Evolutionary conservation across 345 rosid species (phyloP), one percentile per base, ranked within the genome.

Genomic region (Physaria fendleri): DNA sequence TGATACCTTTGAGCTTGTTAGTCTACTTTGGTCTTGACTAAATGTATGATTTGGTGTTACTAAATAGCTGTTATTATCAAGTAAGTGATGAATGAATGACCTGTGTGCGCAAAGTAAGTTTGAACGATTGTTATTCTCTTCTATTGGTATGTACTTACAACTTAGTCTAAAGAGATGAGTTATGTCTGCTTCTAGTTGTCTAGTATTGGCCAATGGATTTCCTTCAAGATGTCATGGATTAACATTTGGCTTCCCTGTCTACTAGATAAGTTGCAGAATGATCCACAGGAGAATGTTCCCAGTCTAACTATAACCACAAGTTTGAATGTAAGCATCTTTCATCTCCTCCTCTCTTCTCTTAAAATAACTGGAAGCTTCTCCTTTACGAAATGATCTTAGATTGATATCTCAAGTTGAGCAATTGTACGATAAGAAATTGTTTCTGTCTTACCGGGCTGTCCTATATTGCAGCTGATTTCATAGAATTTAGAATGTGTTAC

Each of bases 311-410:
- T 42, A 10, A 58, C 69, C 16, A 66, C 62, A 48, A 64, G 46
- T 58, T 52, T 43, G 54, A 55, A 44, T 54, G 91, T 82, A 73
- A 71, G 80, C 39, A 8, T 56, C 56, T 51, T 68, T 37, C 35
- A 21, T 10, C 24, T 40, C 30, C 52, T 43, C 42, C 0, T 48
- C 54, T 5, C 34, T 28, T 58, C 34, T 46, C n/a, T 66, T 52
- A 14, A 11, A 33, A 11, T 29, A 33, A 8, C 39, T 38, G 22
- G n/a, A 29, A 40, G 10, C 12, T 5, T 30, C 29, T 5, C 9
- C 59, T 41, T n/a, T 39, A 29, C 24, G 12, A 24, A 12, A 2
- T 11, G 28, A 57, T 57, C 10, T 41, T 35, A 39, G 47, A 6
- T 16, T 22, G 24, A 25, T 27, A 8, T 56, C 23, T 14, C 17